Conservation (phyloP, 164 flowering plant genomes). For the Liquidambar formosana region DNA sequence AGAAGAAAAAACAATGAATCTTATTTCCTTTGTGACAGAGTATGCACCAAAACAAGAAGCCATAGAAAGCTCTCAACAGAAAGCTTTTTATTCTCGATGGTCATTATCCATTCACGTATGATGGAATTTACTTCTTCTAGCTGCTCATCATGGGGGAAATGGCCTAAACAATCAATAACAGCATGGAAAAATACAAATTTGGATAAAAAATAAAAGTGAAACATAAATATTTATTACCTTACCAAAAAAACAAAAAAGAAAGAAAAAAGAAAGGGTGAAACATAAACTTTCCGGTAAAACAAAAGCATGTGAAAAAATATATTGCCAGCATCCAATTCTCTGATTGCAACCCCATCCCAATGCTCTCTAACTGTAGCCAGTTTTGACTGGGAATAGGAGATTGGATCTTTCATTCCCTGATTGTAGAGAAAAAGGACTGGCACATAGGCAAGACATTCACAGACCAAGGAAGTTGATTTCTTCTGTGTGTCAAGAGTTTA, state of each 20-base stretch:
- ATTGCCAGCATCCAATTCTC: conserved; percentile 77
- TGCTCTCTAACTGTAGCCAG: conserved; percentile 63
- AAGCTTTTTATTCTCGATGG: conserved; percentile 25
- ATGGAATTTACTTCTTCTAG: conserved; percentile 72
- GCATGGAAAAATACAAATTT: neutral
- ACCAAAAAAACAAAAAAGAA: no score
- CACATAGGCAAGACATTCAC: neutral
- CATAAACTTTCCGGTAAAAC: neutral
- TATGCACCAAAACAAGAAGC: neutral
- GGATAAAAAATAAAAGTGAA: neutral
- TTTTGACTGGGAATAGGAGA: conserved; percentile 52
- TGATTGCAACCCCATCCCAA: conserved; percentile 43
- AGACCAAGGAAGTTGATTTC: neutral
- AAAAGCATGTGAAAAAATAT: neutral
- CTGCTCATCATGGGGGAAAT: conserved; percentile 88
- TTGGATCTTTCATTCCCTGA: conserved; percentile 90
- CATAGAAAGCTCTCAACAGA: conserved; percentile 12
- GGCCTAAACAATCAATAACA: conserved; percentile 44
- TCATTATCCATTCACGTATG: conserved; percentile 54
- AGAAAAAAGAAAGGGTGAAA: no score
- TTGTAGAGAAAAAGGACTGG: neutral
- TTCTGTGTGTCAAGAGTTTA: conserved; percentile 16
- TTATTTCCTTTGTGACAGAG: no score
- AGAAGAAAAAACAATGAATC: no score
- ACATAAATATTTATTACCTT: no score